Percentiles rank a stretch among this genome's conserved stretches.
These are phyloP conservation scores for Paxillus involutus DNA, from an alignment of 768 basidiomycete genomes.

Conservation along the genomic window DNA sequence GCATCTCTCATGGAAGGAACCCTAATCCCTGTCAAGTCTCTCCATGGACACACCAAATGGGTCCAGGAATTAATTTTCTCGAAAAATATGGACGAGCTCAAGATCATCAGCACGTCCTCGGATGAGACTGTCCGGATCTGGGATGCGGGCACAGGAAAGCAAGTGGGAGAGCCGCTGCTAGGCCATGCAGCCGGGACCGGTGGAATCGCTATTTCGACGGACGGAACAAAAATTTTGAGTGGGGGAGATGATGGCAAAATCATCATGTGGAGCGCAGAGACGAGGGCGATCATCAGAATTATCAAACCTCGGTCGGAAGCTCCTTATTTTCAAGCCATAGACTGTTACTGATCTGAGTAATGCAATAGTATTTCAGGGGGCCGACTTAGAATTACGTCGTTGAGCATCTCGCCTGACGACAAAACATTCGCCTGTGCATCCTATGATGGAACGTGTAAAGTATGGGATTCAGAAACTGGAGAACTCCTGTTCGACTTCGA, in stretches of 20 bases:
- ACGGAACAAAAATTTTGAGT: slow-evolving; percentile 8
- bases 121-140: slow-evolving; percentile 1
- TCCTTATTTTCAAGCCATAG: too few species aligned
- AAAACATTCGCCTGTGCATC: slow-evolving; percentile 6
- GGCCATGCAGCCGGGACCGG: not conserved
- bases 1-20: too few species aligned
- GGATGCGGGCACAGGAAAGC: not conserved
- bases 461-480: not conserved
- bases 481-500: not conserved
- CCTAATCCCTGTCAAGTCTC: too few species aligned
- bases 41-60: too few species aligned
- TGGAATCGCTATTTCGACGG: slow-evolving; percentile 12
- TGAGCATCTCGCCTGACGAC: slow-evolving; percentile 13
- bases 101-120: not conserved
- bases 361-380: not conserved
- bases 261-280: slow-evolving; percentile 12
- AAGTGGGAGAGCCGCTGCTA: not conserved
- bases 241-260: slow-evolving; percentile 7
- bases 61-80: too few species aligned
- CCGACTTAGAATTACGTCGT: not conserved
- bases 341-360: not conserved
- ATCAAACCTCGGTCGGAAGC: not conserved
- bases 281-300: slow-evolving; percentile 25
- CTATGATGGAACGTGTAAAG: not conserved
- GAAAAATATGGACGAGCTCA: too few species aligned